These are phyloP conservation scores for Podosphaera aphanis DNA, from an alignment of 2,329 filamentous ascomycete genomes.

Conservation along the genomic window DNA sequence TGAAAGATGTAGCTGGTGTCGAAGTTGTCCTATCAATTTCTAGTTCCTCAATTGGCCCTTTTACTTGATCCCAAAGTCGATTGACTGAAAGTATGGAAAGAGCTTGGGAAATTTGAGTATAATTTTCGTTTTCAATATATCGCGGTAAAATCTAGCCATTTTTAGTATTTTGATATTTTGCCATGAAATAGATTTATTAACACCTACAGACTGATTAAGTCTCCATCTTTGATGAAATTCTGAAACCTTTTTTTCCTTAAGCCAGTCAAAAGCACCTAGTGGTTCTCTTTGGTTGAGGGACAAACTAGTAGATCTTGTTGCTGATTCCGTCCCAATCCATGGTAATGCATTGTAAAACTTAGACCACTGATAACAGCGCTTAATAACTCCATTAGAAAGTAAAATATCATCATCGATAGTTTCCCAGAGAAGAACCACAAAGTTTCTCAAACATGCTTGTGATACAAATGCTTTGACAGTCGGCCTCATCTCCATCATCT, in stretches of 20 bases:
- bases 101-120: not conserved
- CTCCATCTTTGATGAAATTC: constrained; percentile 12
- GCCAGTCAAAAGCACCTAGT: constrained; percentile 14
- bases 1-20: not conserved
- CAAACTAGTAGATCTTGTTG: constrained; percentile 6
- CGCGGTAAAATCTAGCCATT: not conserved
- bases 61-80: not conserved
- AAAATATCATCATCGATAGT: constrained; percentile 14
- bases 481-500: constrained; percentile 15
- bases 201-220: constrained; percentile 8
- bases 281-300: constrained; percentile 9
- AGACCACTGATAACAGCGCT: constrained; percentile 12
- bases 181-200: not conserved
- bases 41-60: not conserved
- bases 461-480: constrained; percentile 11
- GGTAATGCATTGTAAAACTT: constrained; percentile 12
- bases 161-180: not conserved
- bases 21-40: not conserved
- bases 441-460: constrained; percentile 11
- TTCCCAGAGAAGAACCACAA: constrained; percentile 14
- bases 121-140: constrained; percentile 3
- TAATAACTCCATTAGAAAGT: constrained; percentile 13
- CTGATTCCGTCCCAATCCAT: constrained; percentile 11
- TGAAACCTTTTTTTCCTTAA: constrained; percentile 14
- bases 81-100: not conserved